These are phyloP conservation scores for Aspergillus sclerotiicarbonarius DNA, from an alignment of 495 filamentous ascomycete species.

Conservation along the genomic window DNA sequence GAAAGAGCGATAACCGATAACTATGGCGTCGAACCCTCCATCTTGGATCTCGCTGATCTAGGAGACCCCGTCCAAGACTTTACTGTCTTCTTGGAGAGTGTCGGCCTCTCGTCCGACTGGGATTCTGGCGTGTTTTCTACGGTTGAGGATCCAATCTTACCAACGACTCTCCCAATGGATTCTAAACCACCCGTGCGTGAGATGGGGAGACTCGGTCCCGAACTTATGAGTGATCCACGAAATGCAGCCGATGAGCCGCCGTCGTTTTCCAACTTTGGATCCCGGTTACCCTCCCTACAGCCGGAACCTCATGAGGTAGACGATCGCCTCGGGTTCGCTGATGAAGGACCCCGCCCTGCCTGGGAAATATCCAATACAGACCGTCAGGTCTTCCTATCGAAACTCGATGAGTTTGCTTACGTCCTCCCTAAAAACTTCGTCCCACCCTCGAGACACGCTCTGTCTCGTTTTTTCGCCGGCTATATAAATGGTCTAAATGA, in stretches of 20 bases:
- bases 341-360: conserved; percentile 50
- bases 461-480: conserved; percentile 48
- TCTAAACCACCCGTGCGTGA: conserved; percentile 37
- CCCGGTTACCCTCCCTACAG: conserved; percentile 64
- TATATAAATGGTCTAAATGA: conserved; percentile 51
- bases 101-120: conserved; percentile 51
- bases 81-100: conserved; percentile 49
- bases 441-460: conserved; percentile 48
- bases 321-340: conserved; percentile 46
- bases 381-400: conserved; percentile 59
- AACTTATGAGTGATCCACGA: conserved; percentile 40
- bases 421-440: conserved; percentile 66
- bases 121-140: conserved; percentile 49
- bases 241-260: conserved; percentile 39
- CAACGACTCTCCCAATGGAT: conserved; percentile 37
- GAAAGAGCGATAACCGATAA: conserved; percentile 46
- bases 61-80: conserved; percentile 52
- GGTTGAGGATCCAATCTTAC: conserved; percentile 45
- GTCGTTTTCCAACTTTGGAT: conserved; percentile 65
- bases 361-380: conserved; percentile 66
- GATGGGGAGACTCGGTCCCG: conserved; percentile 33
- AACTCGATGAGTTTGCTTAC: conserved; percentile 63
- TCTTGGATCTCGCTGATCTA: conserved; percentile 45
- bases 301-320: conserved; percentile 61
- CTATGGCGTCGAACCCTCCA: conserved; percentile 48